phyloP scores from a whole-genome alignment of 1,284 basidiomycete species.

The Fomitopsis pinicola region DNA sequence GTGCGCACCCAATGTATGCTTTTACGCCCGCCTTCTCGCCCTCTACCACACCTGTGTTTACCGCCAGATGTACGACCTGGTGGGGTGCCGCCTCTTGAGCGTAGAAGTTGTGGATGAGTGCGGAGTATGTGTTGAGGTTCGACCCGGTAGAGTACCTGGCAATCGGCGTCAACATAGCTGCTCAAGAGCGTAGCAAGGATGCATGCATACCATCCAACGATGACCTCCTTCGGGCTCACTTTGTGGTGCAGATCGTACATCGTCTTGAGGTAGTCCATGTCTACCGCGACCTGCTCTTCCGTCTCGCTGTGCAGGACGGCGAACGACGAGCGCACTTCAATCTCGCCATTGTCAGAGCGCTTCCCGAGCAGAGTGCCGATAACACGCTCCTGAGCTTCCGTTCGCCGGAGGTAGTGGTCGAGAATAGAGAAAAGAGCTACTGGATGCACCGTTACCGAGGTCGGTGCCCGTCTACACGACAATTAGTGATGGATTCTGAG shows the following conservation, averaged over 20 bases:
- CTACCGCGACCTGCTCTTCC: conserved; percentile 88
- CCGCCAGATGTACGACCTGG: conserved; percentile 89
- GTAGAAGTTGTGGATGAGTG: conserved; percentile 98
- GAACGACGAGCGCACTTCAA: conserved; percentile 78
- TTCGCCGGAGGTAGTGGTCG: conserved; percentile 94
- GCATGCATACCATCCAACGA: conserved; percentile 78
- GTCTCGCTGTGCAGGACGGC: conserved; percentile 92
- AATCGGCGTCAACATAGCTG: conserved; percentile 8
- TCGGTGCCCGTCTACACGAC: conserved; percentile 56
- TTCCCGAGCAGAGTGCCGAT: conserved; percentile 95
- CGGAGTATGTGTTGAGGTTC: conserved; percentile 92
- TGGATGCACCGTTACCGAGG: conserved; percentile 83
- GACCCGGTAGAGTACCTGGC: conserved; percentile 87
- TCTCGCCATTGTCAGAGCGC: conserved; percentile 55
- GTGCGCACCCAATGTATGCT: conserved; percentile 80
- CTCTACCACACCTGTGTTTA: conserved; percentile 82
- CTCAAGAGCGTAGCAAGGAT: neutral
- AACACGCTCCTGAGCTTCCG: conserved; percentile 80
- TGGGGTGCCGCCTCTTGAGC: conserved; percentile 86
- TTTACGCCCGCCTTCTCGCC: conserved; percentile 78
- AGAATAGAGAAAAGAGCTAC: conserved; percentile 93
- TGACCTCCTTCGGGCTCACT: conserved; percentile 81
- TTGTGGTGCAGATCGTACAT: conserved; percentile 91
- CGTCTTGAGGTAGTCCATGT: conserved; percentile 93
- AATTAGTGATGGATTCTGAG: conserved; percentile 3